Base-by-base conservation (phyloP, 1,139 yeast genomes). In the Kodamaea ohmeri region DNA sequence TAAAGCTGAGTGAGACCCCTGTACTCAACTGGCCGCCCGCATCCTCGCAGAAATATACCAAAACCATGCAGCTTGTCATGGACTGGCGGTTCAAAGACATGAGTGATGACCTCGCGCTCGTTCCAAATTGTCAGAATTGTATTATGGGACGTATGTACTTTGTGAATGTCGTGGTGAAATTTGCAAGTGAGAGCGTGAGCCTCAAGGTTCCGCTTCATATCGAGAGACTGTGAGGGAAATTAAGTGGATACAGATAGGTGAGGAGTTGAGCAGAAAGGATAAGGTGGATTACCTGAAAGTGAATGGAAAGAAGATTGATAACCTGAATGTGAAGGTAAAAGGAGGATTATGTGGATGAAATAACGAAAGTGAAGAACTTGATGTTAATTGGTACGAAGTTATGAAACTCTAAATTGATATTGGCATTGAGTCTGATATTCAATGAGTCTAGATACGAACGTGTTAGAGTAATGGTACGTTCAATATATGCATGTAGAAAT, bases 41-140 rank as follows among this genome's bases (percentile, higher is more conserved):
- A 15, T 12, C 20, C 36, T 30, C 24, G 22, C 13, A 35, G 14
- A 25, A 28, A 3, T 36, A 22, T 20, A 19, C 42, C 13, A 44
- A 41, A 26, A 30, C 30, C 14, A 5, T 48, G 13, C 16, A 19
- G 13, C 35, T 48, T 15, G 32, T 39, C 8, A 16, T 48, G 13
- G 39, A 39, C 26, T 11, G 25, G 27, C 33, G 18, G 24, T 39
- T 35, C 28, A 39, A 39, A 32, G 39, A 35, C 15, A 17, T 27
- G 20, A 15, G 22, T 4, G 21, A 20, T n/a, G 37, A 39, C 14
- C 19, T 30, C 8, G 44, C 55, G 11, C 42, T 60, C 29, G 58
- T 60, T 4, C 64, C 64, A 4, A 51, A 51, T 18, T 57, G 58
- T 43, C 63, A 60, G 38, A 55, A 58, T 25, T 58, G 64, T 36